These are phyloP conservation scores for Brachypodium distachyon DNA, from an alignment of 202 grass and related monocot genomes.

Conservation along the genomic window DNA sequence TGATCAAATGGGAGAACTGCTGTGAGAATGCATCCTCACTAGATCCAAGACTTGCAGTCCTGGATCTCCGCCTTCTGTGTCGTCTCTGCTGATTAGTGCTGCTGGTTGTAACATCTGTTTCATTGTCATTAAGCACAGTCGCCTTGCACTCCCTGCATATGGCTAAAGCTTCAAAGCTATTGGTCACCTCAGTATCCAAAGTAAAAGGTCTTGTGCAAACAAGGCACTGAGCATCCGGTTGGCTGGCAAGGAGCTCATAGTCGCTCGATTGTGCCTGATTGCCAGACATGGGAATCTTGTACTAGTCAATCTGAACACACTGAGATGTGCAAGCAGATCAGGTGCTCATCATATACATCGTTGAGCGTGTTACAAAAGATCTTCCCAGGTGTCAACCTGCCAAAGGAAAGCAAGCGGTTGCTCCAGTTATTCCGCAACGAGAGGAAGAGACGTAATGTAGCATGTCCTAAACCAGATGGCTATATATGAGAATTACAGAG, in stretches of 20 bases:
- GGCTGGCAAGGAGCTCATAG: conserved; percentile 1
- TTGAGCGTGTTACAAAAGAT: not conserved
- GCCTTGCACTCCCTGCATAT: conserved; percentile 84
- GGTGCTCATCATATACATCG: not conserved
- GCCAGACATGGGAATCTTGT: not conserved
- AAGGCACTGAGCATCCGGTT: conserved; percentile 54
- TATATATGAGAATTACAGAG: not conserved
- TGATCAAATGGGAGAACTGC: conserved; percentile 60
- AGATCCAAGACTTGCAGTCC: conserved; percentile 25
- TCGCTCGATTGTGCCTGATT: not conserved
- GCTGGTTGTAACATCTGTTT: conserved; percentile 20
- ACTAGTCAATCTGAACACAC: not conserved
- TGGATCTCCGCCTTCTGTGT: conserved; percentile 13
- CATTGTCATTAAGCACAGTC: conserved; percentile 32
- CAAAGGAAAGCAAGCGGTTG: not conserved
- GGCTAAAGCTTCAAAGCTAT: conserved; percentile 74
- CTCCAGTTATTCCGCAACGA: not conserved
- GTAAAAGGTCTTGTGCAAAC: conserved; percentile 69
- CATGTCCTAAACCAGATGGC: not conserved
- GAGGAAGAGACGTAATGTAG: not conserved
- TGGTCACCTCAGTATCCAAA: conserved; percentile 57
- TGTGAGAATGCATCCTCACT: conserved; percentile 50
- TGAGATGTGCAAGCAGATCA: not conserved
- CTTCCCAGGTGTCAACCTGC: not conserved
- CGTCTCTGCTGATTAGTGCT: conserved; percentile 19